Percentiles rank a stretch among this genome's conserved stretches.
Conservation (phyloP, 129 eudicot genomes). For the Oenanthe sinensis region DNA sequence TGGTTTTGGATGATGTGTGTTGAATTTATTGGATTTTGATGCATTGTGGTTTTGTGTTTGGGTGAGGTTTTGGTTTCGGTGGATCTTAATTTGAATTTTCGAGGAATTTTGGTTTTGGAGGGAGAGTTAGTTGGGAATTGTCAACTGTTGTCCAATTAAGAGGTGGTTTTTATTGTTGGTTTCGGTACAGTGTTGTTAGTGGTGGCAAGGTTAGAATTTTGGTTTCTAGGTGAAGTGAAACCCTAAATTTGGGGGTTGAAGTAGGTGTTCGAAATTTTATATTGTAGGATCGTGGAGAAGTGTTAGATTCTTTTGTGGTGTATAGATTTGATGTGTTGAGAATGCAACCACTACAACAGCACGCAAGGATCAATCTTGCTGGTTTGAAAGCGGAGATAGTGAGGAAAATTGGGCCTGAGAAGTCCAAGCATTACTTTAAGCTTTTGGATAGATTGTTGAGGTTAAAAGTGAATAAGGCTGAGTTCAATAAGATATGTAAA, state of each 20-base stretch:
- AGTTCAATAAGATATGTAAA: conserved; percentile 64
- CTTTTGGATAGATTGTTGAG: conserved; percentile 48
- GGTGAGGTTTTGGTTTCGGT: conserved; percentile 4
- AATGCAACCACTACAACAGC: conserved; percentile 77
- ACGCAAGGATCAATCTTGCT: conserved; percentile 54
- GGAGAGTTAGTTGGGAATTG: conserved; percentile 65
- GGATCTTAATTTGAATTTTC: conserved; percentile 23
- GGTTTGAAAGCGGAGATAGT: conserved; percentile 59
- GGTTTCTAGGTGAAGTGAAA: conserved; percentile 38
- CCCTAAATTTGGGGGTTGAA: conserved; percentile 37
- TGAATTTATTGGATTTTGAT: conserved; percentile 10
- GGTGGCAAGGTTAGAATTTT: conserved; percentile 23
- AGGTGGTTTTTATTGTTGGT: conserved; percentile 31
- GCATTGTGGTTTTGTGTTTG: conserved; percentile 6
- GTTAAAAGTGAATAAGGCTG: conserved; percentile 55
- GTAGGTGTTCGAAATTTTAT: conserved; percentile 16
- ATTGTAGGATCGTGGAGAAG: conserved; percentile 10
- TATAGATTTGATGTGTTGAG: conserved; percentile 42
- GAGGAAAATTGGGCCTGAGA: conserved; percentile 63
- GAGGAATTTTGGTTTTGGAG: conserved; percentile 60
- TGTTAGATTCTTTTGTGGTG: conserved; percentile 14
- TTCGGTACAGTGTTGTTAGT: conserved; percentile 18
- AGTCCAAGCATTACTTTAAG: conserved; percentile 59
- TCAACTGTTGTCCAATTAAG: conserved; percentile 37
- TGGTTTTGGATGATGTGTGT: conserved; percentile 1